A percentile compares a stretch with the other conserved stretches of the same genome.
phyloP scores from a whole-genome alignment of 371 early-diverging fungal species.

The Mortierella sp. region DNA sequence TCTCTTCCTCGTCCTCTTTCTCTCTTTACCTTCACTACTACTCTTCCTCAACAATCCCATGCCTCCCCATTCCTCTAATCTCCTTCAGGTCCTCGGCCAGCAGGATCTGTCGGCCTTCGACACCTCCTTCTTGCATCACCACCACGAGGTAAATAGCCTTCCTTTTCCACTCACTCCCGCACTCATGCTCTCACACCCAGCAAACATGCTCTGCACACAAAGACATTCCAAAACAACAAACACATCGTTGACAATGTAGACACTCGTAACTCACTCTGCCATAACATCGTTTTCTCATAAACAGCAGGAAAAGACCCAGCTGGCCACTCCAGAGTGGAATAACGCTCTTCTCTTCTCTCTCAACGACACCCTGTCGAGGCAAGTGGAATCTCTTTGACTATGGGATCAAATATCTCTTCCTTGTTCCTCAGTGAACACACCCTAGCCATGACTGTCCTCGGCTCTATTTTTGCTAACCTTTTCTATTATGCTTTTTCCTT shows the following conservation, averaged over 20 bases:
- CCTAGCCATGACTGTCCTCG: neutral
- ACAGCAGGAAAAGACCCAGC: slow-evolving; percentile 38
- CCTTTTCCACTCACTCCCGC: slow-evolving; percentile 1
- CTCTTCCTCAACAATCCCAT: slow-evolving; percentile 11
- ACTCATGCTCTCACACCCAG: neutral
- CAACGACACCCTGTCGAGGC: slow-evolving; percentile 39
- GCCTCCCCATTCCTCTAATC: slow-evolving; percentile 51
- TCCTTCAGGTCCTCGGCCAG: slow-evolving; percentile 38
- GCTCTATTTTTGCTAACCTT: slow-evolving; percentile 7
- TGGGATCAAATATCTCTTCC: neutral
- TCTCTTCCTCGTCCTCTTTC: neutral
- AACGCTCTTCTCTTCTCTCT: slow-evolving; percentile 30
- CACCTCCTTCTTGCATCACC: slow-evolving; percentile 45
- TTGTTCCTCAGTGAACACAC: neutral
- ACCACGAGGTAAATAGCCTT: slow-evolving; percentile 31
- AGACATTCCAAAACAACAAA: neutral
- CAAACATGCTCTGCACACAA: neutral
- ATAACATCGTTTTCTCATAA: neutral
- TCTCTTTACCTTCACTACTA: neutral
- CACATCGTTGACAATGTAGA: neutral
- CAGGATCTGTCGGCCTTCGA: slow-evolving; percentile 37
- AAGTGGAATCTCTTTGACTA: slow-evolving; percentile 15
- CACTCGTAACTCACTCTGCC: neutral
- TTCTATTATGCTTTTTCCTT: neutral
- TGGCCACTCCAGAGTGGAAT: slow-evolving; percentile 46